Evolutionary conservation across 1,284 basidiomycete species (phyloP).

Genomic region (Anthracocystis panici-leucophaei): DNA sequence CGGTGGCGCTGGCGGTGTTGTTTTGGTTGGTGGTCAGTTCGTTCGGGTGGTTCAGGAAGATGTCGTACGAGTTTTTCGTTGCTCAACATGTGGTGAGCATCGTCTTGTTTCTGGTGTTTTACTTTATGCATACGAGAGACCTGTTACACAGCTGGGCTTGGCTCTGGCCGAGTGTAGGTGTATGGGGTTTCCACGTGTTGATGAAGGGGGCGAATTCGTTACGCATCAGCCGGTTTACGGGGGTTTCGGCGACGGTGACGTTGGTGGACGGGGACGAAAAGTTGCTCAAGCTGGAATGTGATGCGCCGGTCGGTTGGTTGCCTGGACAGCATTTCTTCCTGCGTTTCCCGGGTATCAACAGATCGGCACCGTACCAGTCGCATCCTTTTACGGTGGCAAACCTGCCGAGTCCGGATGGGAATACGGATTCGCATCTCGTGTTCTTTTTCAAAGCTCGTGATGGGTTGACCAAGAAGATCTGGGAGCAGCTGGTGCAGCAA

Average conservation of each 20-base stretch:
- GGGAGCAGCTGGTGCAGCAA: slow-evolving; percentile 12
- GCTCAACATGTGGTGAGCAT: slow-evolving; percentile 57
- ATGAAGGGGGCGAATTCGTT: slow-evolving; percentile 43
- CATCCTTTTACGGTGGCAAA: slow-evolving; percentile 65
- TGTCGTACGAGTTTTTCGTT: slow-evolving; percentile 67
- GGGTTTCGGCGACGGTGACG: slow-evolving; percentile 21
- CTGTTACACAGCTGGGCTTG: slow-evolving; percentile 43
- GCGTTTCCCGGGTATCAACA: slow-evolving; percentile 55
- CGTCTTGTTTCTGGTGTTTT: slow-evolving; percentile 56
- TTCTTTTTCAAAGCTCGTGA: slow-evolving; percentile 51
- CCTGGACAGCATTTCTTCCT: slow-evolving; percentile 64
- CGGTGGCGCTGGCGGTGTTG: slow-evolving; percentile 49
- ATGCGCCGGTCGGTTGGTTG: slow-evolving; percentile 53
- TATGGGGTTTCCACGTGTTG: slow-evolving; percentile 53
- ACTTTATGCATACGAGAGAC: slow-evolving; percentile 57
- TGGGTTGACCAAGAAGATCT: slow-evolving; percentile 45
- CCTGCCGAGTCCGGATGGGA: slow-evolving; percentile 35
- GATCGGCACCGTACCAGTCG: slow-evolving; percentile 35
- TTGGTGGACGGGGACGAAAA: slow-evolving; percentile 34
- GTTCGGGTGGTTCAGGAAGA: slow-evolving; percentile 48
- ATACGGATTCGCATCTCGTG: slow-evolving; percentile 35
- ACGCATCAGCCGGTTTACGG: slow-evolving; percentile 33
- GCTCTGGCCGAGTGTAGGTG: slow-evolving; percentile 47
- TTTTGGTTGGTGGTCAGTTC: slow-evolving; percentile 50
- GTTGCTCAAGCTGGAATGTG: slow-evolving; percentile 42